Base-by-base conservation (phyloP, 2,329 filamentous ascomycete species). In the Verticillium nonalfalfae region DNA sequence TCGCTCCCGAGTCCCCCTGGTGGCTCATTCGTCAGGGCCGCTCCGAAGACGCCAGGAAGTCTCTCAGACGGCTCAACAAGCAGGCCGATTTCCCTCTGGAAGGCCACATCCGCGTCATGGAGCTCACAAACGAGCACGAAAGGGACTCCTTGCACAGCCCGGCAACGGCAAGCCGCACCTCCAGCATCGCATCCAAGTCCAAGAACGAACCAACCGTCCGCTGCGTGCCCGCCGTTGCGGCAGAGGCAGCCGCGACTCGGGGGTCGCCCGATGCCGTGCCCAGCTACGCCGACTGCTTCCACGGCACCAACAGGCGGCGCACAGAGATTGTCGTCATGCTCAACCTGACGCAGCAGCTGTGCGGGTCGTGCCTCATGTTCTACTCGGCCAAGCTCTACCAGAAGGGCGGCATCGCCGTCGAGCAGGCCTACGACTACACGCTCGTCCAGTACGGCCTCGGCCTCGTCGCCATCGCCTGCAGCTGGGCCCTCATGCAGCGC, bases 291-390 rank as follows among this genome's bases (percentile, higher is more conserved):
- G 72, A 75, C 52, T 75, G 73, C 61, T 75, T 74, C 64, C 66
- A 63, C 26, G 71, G 70, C 15, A 65, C 63, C 34, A 71, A 76
- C 59, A 63, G 66, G 15, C 71, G 74, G 34, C 70, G 75, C 40
- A 77, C 75, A 6, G 74, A 76, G 66, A 75, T 76, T 38, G 71
- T 73, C 40, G 71, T 73, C 68, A 80, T 83, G 76, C 77, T 79
- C 18, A 84, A 79, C 78, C 77, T 80, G 0, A 82, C 82, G 14
- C 82, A 84, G 64, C 82, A 82, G 61, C 70, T 82, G 2, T 79
- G 79, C 61, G 81, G 82, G 55, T 79, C 80, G 60, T 77, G 79
- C 2, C 81, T 85, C 67, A 81, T 81, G 33, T 76, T 77, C 59
- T 84, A 82, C 67, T 81, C 79, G 1, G 80, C 80, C 10, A 83